A percentile compares a stretch with the other conserved stretches of the same genome.
Evolutionary conservation across 768 basidiomycete species (phyloP).

Genomic region (Mycena polygramma): DNA sequence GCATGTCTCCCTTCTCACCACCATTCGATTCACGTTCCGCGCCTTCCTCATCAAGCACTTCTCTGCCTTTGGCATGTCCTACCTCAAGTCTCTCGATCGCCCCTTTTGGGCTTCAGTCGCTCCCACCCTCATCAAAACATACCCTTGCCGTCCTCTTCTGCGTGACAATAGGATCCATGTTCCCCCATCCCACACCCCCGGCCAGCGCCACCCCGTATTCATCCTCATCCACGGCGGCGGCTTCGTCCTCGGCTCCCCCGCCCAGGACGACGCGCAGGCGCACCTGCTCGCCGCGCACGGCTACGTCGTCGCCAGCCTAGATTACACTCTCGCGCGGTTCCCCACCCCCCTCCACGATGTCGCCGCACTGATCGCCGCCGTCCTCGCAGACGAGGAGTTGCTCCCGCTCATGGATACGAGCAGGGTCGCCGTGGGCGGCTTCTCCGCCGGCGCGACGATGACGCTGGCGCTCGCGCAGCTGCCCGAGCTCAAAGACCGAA

Average conservation of each 20-base stretch:
- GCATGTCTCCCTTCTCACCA: not conserved
- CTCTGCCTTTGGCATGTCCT: not conserved
- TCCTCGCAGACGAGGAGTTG: not conserved
- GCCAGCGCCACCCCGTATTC: constrained; percentile 3
- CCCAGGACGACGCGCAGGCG: not conserved
- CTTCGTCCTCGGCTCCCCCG: not conserved
- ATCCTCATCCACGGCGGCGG: constrained; percentile 11
- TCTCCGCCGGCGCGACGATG: not conserved
- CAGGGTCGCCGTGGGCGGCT: not conserved
- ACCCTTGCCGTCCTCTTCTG: not conserved
- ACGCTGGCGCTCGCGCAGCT: not conserved
- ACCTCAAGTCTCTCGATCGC: constrained; percentile 6
- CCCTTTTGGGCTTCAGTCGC: not conserved
- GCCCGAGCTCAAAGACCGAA: not conserved
- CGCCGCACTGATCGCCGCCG: not conserved
- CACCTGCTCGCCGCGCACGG: not conserved
- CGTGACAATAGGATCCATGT: not conserved
- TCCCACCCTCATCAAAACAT: constrained; percentile 3
- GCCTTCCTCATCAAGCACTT: not conserved
- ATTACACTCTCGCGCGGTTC: not conserved
- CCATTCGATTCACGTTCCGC: not conserved
- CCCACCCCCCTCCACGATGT: not conserved
- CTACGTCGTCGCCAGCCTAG: not conserved
- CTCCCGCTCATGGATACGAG: not conserved
- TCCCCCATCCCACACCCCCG: not conserved